These are phyloP conservation scores for Mycena olivaceomarginata DNA, from an alignment of 768 basidiomycete genomes.

Conservation along the genomic window DNA sequence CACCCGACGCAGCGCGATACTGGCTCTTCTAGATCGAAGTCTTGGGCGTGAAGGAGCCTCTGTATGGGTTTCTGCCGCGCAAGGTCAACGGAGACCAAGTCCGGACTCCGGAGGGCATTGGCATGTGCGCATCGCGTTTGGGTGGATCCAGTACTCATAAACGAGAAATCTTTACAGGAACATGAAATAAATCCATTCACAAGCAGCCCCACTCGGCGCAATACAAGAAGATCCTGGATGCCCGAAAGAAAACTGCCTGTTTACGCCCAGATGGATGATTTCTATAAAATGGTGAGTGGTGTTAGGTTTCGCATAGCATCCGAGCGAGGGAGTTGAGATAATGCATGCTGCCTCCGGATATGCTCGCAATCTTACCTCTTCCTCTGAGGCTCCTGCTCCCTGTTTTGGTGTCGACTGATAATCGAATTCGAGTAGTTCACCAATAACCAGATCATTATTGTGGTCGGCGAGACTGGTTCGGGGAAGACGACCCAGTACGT, in stretches of 20 bases:
- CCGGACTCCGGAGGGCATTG: constrained; percentile 80
- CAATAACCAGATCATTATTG: constrained; percentile 89
- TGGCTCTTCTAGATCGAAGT: constrained; percentile 42
- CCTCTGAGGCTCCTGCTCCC: constrained; percentile 20
- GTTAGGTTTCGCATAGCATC: too few species aligned
- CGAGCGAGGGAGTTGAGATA: too few species aligned
- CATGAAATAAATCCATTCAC: constrained; percentile 93
- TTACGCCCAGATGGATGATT: constrained; percentile 93
- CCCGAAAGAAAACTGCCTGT: constrained; percentile 94
- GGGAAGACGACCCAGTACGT: constrained; percentile 98
- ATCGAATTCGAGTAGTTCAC: constrained; percentile 68
- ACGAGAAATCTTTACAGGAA: constrained; percentile 67
- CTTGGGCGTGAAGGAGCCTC: constrained; percentile 2
- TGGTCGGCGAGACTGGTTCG: constrained; percentile 96
- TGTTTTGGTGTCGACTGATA: constrained; percentile 14
- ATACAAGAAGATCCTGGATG: constrained; percentile 90
- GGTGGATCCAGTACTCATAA: not conserved
- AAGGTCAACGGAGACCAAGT: constrained; percentile 72
- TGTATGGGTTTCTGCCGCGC: constrained; percentile 5
- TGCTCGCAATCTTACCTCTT: too few species aligned
- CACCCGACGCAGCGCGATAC: constrained; percentile 57
- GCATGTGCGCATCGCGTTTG: constrained; percentile 61
- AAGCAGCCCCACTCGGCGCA: constrained; percentile 79
- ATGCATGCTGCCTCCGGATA: too few species aligned
- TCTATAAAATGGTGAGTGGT: constrained; percentile 90